phyloP scores from a whole-genome alignment of 495 filamentous ascomycete species.

The Podospora appendiculata region DNA sequence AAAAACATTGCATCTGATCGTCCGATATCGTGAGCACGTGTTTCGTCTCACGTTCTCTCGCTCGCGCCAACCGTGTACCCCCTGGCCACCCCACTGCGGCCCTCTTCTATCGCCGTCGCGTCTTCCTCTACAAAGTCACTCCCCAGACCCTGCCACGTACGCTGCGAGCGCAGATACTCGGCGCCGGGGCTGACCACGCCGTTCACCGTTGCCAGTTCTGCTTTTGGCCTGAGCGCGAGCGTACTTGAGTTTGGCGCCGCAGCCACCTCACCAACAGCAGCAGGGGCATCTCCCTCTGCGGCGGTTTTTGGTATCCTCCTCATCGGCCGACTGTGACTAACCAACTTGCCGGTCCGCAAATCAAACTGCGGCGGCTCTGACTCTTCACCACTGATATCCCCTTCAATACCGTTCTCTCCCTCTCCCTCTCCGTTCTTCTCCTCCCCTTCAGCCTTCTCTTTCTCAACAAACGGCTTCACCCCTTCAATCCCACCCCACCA shows the following conservation, averaged over 20 bases:
- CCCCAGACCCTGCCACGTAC: constrained; percentile 89
- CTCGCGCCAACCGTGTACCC: constrained; percentile 72
- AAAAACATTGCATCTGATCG: no score
- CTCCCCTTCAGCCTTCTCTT: constrained; percentile 9
- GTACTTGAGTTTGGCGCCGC: constrained; percentile 23
- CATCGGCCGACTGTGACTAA: constrained; percentile 80
- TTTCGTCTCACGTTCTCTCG: constrained; percentile 10
- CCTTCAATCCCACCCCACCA: constrained; percentile 70
- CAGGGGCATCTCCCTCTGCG: constrained; percentile 11
- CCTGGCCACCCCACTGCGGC: constrained; percentile 80
- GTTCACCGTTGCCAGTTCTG: constrained; percentile 68
- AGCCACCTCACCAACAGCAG: constrained; percentile 2
- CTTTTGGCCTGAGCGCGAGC: constrained; percentile 54
- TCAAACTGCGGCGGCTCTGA: constrained; percentile 82
- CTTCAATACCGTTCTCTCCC: constrained; percentile 21
- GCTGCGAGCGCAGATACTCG: constrained; percentile 70
- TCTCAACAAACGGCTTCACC: constrained; percentile 17
- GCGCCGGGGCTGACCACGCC: constrained; percentile 83
- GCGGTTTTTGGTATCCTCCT: constrained; percentile 7
- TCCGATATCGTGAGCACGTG: no score
- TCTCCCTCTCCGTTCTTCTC: constrained; percentile 7
- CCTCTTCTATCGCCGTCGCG: constrained; percentile 63
- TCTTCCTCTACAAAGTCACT: constrained; percentile 74
- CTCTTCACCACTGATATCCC: constrained; percentile 30
- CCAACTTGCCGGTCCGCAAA: constrained; percentile 76